Percentiles rank a stretch among this genome's conserved stretches.
Evolutionary conservation across 2,329 filamentous ascomycete species (phyloP).

Genomic region (Scleromitrula shiraiana): DNA sequence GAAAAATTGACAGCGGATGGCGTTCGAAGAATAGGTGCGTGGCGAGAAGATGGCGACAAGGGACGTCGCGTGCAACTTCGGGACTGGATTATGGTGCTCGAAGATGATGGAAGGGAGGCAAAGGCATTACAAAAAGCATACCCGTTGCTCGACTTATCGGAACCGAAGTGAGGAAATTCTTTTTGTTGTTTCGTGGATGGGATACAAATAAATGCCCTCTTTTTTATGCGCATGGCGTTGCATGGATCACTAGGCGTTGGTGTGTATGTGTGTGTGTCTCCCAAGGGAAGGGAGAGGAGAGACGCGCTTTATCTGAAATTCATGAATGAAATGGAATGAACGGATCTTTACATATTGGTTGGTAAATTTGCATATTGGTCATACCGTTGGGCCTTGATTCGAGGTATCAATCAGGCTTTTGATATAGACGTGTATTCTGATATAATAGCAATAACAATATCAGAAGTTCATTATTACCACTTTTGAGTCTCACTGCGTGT

Average conservation of each 20-base stretch:
- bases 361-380: background rate
- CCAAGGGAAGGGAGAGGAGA: background rate
- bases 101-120: slow-evolving; percentile 64
- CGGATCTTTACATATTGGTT: background rate
- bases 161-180: slow-evolving; percentile 32
- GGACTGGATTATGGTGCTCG: slow-evolving; percentile 72
- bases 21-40: slow-evolving; percentile 59
- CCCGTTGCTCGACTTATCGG: slow-evolving; percentile 21
- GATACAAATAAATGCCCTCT: slow-evolving; percentile 1
- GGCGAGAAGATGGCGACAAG: slow-evolving; percentile 70
- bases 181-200: background rate
- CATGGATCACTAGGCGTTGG: slow-evolving; percentile 9
- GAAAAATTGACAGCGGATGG: slow-evolving; percentile 47
- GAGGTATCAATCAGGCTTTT: background rate
- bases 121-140: slow-evolving; percentile 47
- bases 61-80: slow-evolving; percentile 75
- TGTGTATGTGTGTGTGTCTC: background rate
- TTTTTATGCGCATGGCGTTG: slow-evolving; percentile 9
- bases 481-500: background rate
- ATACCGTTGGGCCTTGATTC: slow-evolving; percentile 1
- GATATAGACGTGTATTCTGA: background rate
- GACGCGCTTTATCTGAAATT: slow-evolving; percentile 1
- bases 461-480: background rate
- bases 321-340: slow-evolving; percentile 1
- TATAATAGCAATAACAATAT: background rate